Evolutionary conservation across 208 protist genomes (phyloP), one percentile per base, ranked within the genome.

Genomic region (Trypanosoma scelopori): DNA sequence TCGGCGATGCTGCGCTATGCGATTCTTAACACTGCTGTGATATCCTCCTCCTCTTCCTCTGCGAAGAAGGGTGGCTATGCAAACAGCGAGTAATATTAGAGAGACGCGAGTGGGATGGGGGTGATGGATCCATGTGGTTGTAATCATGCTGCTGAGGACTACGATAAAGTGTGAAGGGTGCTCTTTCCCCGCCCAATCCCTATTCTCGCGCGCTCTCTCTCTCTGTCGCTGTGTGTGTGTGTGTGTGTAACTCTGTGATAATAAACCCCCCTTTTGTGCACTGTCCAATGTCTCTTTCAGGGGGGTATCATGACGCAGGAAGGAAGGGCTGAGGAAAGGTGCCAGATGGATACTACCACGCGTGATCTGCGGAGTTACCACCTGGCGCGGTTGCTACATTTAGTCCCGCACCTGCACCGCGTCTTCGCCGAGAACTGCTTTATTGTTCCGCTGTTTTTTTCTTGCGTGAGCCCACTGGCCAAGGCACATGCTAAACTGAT

Each of bases 381-480:
- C 55, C 60, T 87, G 49, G 80, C 89, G 3, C 85, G 89, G 9
- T 72, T 89, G 50, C 76, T 92, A 50, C 83, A 89, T 59, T 37
- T 92, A 25, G 55, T 89, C 18, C 62, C 82, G 12, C 60, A 82
- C 41, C 73, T 92, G 48, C 76, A 84, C 46, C 63, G 76, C 13
- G 78, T 84, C 7, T 84, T 85, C 22, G 45, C 63, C 30, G 65
- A 67, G 16, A 92, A 92, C 65, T 65, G 67, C 22, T 74, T 91
- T 55, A 37, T 77, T 18, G 74, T 86, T 37, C 84, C 85, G 0
- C 61, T 91, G 18, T 91, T 95, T 42, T 87, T 85, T 64, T 50
- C 69, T 20, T 86, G 75, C 50, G 71, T 95, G 4, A 78, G 79
- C 62, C 60, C 80, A 0, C 23, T 46, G 15, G 77, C 83, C 1